A percentile compares a stretch with the other conserved stretches of the same genome.
These are phyloP conservation scores for Dactylellina haptotyla DNA, from an alignment of 2,329 filamentous ascomycete species.

Conservation along the genomic window DNA sequence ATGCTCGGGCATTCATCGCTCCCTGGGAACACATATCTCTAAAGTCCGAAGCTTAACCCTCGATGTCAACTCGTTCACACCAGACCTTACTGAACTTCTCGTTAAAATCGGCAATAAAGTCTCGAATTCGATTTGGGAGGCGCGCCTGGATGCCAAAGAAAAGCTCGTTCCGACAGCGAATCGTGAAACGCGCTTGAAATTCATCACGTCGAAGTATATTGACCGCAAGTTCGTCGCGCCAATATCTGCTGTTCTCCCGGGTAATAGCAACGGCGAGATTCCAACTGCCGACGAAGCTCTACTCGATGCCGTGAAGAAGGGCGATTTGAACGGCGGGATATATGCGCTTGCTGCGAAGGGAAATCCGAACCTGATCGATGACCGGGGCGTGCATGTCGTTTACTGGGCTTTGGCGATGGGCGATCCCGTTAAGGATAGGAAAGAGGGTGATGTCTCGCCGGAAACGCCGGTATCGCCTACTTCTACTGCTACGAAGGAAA, in stretches of 20 bases:
- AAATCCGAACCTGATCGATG: constrained; percentile 86
- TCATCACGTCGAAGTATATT: constrained; percentile 95
- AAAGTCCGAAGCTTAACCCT: constrained; percentile 95
- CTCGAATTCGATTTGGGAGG: constrained; percentile 97
- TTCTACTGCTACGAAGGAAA: constrained; percentile 60
- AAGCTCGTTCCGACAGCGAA: constrained; percentile 83
- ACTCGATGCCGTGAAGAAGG: constrained; percentile 91
- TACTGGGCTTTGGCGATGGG: constrained; percentile 92
- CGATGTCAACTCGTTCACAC: constrained; percentile 94
- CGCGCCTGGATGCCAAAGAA: constrained; percentile 75
- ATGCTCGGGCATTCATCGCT: constrained; percentile 96
- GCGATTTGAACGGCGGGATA: constrained; percentile 91
- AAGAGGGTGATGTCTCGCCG: constrained; percentile 47
- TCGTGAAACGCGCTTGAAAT: constrained; percentile 88
- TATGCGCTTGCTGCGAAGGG: constrained; percentile 87
- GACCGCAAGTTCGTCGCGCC: constrained; percentile 83
- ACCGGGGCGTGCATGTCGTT: constrained; percentile 84
- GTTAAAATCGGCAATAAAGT: constrained; percentile 91
- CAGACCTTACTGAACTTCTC: constrained; percentile 94
- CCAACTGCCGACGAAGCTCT: constrained; percentile 85
- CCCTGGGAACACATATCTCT: constrained; percentile 94
- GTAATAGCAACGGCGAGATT: constrained; percentile 66
- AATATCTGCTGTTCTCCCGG: constrained; percentile 74
- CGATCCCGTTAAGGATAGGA: constrained; percentile 69
- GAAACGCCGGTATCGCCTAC: constrained; percentile 58